These are phyloP conservation scores for Panaeolus papilionaceus DNA, from an alignment of 768 basidiomycete species.

Conservation along the genomic window DNA sequence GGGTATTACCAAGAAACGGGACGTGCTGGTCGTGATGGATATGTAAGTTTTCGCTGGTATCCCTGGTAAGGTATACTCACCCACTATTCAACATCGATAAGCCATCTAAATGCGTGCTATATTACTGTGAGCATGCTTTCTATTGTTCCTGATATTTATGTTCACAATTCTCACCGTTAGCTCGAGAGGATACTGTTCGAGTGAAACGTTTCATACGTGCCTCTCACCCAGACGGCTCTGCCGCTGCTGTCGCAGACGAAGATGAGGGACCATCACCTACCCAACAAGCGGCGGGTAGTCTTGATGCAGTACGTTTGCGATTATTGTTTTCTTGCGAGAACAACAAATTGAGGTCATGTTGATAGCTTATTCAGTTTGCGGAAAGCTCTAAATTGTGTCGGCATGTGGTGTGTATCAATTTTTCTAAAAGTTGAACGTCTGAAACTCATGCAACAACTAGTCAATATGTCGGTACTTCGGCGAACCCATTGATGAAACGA, in stretches of 20 bases:
- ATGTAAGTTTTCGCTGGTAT: constrained; percentile 47
- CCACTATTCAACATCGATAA: constrained; percentile 32
- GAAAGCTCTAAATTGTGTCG: constrained; percentile 68
- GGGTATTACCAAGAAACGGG: constrained; percentile 92
- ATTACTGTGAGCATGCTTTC: constrained; percentile 62
- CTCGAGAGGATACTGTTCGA: constrained; percentile 74
- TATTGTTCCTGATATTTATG: no score
- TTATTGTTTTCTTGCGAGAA: background rate
- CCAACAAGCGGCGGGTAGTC: constrained; percentile 69
- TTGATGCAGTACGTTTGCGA: constrained; percentile 55
- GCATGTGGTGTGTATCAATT: constrained; percentile 62
- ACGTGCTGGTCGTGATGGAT: constrained; percentile 80
- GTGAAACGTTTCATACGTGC: constrained; percentile 59
- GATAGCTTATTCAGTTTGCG: constrained; percentile 51
- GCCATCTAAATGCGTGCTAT: constrained; percentile 83
- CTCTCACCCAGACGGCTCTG: constrained; percentile 50
- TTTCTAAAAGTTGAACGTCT: background rate
- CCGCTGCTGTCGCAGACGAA: constrained; percentile 49
- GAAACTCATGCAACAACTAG: constrained; percentile 37
- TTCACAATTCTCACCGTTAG: constrained; percentile 39
- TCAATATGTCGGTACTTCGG: constrained; percentile 84
- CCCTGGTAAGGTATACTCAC: background rate
- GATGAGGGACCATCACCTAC: constrained; percentile 56
- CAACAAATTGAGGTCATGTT: background rate
- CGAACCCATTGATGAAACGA: constrained; percentile 60